Evolutionary conservation across 108 stramenopile genomes (phyloP), one percentile per base, ranked within the genome.

Genomic region (Asterionellopsis glacialis): DNA sequence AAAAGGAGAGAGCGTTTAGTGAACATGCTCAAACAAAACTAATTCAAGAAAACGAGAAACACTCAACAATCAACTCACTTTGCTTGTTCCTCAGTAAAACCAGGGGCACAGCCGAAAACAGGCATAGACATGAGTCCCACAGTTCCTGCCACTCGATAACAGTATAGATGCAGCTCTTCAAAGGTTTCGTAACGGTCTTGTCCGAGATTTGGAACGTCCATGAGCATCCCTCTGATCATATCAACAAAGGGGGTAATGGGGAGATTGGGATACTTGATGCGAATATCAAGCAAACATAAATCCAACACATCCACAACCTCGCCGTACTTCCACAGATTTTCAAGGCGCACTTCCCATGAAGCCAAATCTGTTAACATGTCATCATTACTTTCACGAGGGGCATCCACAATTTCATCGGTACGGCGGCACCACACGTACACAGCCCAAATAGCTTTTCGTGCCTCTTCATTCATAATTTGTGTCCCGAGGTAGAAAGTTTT

Each of bases 391-490:
- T 77, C 76, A 11, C 95, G 76, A 0, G 94, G 95, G 5, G 94
- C 90, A 78, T 98, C 97, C 11, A 98, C 97, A 45, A 98, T 93
- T 66, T 98, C 97, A 75, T 98, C 97, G 2, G 97, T 98, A 15
- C 97, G 77, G 16, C 97, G 84, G 65, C 97, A 98, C 97, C 97
- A 98, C 15, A 96, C 96, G 69, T 98, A 98, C 18, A 98, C 77
- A 11, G 96, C 96, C 97, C 97, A 98, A 44, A 94, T 92, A 14
- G 93, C 93, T 41, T 69, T 74, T 56, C 76, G 72, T 16, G 85
- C 70, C 9, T 58, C 74, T 44, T 79, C 74, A 3, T 78, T 72
- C 68, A 98, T 65, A 47, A 95, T 76, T 65, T 80, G 83, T 9
- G 97, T 95, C 0, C 97, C 97, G 38, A 96, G 71, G 64, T 95